Percentiles rank a stretch among this genome's conserved stretches.
Evolutionary conservation across 768 basidiomycete genomes (phyloP).

Genomic region (Mycena vulgaris): DNA sequence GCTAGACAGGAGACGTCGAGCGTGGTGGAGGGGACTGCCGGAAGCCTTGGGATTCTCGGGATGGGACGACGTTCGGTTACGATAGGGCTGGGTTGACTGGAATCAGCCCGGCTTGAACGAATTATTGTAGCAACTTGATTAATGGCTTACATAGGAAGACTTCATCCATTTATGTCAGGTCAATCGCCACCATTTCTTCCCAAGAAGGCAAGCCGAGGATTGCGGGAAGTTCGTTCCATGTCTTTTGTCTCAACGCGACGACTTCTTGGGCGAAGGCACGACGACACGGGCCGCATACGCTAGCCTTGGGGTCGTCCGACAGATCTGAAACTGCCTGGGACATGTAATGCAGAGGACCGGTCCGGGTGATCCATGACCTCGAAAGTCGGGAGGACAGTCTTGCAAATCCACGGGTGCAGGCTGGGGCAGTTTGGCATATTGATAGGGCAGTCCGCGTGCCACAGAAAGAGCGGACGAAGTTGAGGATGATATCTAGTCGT

Average conservation of each 20-base stretch:
- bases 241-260: constrained; percentile 51
- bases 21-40: constrained; percentile 36
- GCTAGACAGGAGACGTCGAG: constrained; percentile 29
- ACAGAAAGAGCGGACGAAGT: constrained; percentile 64
- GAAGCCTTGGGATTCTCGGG: constrained; percentile 33
- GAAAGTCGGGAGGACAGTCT: constrained; percentile 60
- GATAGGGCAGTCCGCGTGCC: constrained; percentile 46
- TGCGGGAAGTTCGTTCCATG: constrained; percentile 65
- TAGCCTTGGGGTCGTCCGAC: constrained; percentile 48
- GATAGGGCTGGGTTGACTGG: background rate
- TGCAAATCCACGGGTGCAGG: constrained; percentile 61
- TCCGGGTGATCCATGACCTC: constrained; percentile 64
- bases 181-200: constrained; percentile 55
- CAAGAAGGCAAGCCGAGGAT: constrained; percentile 64
- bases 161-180: constrained; percentile 43
- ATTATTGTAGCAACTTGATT: background rate
- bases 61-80: constrained; percentile 33
- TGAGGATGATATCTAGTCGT: constrained; percentile 62
- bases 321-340: constrained; percentile 60
- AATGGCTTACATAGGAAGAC: background rate
- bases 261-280: constrained; percentile 60
- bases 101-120: background rate
- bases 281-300: constrained; percentile 63
- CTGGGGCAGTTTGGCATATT: constrained; percentile 47
- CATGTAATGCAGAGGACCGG: constrained; percentile 70